Evolutionary conservation across 495 filamentous ascomycete genomes (phyloP), one percentile per base, ranked within the genome.

Genomic region (Penicillium tannophilum): DNA sequence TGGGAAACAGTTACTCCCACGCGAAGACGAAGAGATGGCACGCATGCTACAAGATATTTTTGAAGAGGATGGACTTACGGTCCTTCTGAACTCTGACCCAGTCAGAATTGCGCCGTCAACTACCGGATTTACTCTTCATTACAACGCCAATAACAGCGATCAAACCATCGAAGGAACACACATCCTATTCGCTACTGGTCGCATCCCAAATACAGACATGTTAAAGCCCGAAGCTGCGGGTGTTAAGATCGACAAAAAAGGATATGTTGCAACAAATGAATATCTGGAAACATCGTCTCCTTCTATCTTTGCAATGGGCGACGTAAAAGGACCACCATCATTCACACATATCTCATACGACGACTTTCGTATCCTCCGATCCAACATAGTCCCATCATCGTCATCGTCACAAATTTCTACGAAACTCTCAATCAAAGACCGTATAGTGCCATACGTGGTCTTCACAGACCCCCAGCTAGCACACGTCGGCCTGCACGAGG

Each of bases 321-420:
- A 84, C 55, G 75, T 77, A 36, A 76, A 81, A 51, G 79, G 78
- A 35, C 74, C 73, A 6, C 81, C 81, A 10, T 79, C 79, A 6
- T 84, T 84, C 67, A 83, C 80, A 4, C 81, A 84, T 66, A 71
- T 83, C 49, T 78, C 76, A 0, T 83, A 82, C 68, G 80, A 84
- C 63, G 80, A 83, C 63, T 83, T 78, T 54, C 80, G 82, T 52
- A 79, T 83, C 62, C 36, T 83, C 39, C 68, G 72, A 36, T 56
- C 63, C 55, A 78, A 80, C 60, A 55, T 36, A 3, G 6, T 36
- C 8, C 12, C 12, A 36, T 36, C 33, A 36, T 14, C 33, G 8
- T 35, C 33, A 36, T 36, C 33, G 12, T 7, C 28, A 4, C 20
- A 23, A 23, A 23, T 23, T 1, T 23, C 20, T 23, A 28, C 28